These are phyloP conservation scores for Tetradesmus obliquus DNA, from an alignment of 139 green algal species.

Conservation along the genomic window DNA sequence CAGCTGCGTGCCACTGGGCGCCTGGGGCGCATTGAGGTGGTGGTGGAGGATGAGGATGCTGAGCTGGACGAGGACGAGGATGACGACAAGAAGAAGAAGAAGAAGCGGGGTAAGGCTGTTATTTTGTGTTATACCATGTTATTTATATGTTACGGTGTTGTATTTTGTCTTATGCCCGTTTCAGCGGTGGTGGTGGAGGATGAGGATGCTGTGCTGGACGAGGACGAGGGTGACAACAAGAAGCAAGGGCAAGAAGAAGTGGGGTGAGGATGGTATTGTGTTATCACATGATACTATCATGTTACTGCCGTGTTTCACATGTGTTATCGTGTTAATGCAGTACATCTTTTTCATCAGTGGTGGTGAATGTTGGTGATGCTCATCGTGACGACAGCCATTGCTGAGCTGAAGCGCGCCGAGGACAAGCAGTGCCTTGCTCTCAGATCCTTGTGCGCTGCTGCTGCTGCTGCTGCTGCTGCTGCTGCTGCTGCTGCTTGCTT, in stretches of 20 bases:
- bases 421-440: too few species aligned
- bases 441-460: too few species aligned
- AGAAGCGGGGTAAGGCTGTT: conserved; percentile 35
- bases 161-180: too few species aligned
- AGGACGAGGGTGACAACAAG: background rate
- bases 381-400: too few species aligned
- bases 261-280: background rate
- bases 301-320: too few species aligned
- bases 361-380: too few species aligned
- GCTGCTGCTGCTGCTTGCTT: background rate
- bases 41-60: conserved; percentile 33
- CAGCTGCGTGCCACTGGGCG: background rate
- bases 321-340: too few species aligned
- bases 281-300: too few species aligned
- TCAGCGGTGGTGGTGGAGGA: background rate
- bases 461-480: background rate
- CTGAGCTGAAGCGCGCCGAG: too few species aligned
- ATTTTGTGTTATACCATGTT: background rate
- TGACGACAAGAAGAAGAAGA: conserved; percentile 46
- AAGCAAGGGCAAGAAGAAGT: background rate
- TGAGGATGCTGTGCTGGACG: background rate
- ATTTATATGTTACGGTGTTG: background rate
- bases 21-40: background rate
- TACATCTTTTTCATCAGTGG: too few species aligned
- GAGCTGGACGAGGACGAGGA: conserved; percentile 52